Conservation (phyloP, 495 filamentous ascomycete genomes). For the Neurospora sublineolata region DNA sequence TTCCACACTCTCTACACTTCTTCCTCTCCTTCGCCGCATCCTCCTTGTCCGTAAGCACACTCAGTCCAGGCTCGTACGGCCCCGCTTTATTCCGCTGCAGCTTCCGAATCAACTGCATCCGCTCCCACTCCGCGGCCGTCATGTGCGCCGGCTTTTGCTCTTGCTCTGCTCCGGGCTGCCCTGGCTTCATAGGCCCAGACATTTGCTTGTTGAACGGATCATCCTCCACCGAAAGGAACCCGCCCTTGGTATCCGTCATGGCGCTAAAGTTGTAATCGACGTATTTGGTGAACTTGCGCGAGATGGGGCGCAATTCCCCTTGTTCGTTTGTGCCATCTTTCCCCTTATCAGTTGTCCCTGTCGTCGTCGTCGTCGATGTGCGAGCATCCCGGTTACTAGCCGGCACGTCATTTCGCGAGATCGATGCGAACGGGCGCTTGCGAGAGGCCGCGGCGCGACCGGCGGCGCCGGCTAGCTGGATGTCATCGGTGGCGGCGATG, state of each 20-base stretch:
- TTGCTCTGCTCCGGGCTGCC: constrained; percentile 14
- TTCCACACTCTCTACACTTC: constrained; percentile 71
- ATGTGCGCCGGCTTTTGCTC: constrained; percentile 75
- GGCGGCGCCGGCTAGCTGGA: constrained; percentile 25
- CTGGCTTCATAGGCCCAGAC: constrained; percentile 30
- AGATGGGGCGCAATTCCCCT: constrained; percentile 35
- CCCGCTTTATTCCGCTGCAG: constrained; percentile 65
- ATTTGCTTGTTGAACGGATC: constrained; percentile 80
- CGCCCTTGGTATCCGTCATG: constrained; percentile 96
- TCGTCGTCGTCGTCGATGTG: neutral
- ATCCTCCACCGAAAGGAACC: constrained; percentile 76
- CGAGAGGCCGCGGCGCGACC: constrained; percentile 25
- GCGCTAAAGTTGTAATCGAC: constrained; percentile 96
- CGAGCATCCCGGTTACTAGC: constrained; percentile 58
- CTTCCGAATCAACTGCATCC: constrained; percentile 56
- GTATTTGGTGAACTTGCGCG: constrained; percentile 69
- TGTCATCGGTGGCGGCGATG: constrained; percentile 27
- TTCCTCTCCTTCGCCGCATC: constrained; percentile 45
- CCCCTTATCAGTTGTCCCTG: neutral
- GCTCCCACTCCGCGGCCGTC: constrained; percentile 88
- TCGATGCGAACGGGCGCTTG: constrained; percentile 46
- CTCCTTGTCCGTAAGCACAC: constrained; percentile 42
- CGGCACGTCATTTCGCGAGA: constrained; percentile 49
- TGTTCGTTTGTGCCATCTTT: constrained; percentile 38
- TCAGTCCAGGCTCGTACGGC: constrained; percentile 77